phyloP scores from a whole-genome alignment of 2,329 filamentous ascomycete species.

The Cordyceps javanica region DNA sequence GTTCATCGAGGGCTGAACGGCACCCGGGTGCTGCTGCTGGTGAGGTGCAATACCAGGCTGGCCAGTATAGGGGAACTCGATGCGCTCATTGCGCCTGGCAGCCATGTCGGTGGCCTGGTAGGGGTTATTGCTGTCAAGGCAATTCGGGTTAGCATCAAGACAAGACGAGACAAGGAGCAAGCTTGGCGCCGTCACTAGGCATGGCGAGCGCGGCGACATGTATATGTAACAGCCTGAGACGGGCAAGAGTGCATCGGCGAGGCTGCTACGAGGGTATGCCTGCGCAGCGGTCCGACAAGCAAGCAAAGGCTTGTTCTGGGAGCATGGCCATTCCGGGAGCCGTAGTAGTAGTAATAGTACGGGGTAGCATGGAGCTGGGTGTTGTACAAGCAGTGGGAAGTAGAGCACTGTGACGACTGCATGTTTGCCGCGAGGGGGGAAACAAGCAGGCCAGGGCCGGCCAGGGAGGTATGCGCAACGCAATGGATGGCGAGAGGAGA shows the following conservation, averaged over 20 bases:
- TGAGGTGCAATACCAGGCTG: constrained; percentile 33
- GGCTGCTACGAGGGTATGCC: neutral
- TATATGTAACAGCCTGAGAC: neutral
- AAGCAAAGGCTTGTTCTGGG: neutral
- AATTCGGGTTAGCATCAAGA: neutral
- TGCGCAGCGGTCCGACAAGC: neutral
- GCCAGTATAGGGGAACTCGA: constrained; percentile 36
- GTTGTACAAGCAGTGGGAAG: neutral
- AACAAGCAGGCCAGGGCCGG: neutral
- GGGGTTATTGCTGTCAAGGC: constrained; percentile 32
- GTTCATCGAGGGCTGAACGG: constrained; percentile 38
- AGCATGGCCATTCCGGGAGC: neutral
- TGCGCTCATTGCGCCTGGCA: constrained; percentile 32
- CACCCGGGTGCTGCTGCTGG: constrained; percentile 29
- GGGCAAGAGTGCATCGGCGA: neutral
- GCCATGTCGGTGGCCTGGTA: constrained; percentile 46
- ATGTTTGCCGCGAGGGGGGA: constrained; percentile 7
- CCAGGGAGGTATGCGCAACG: neutral
- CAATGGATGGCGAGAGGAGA: neutral
- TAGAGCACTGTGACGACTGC: neutral
- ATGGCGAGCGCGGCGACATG: neutral
- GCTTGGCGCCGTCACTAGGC: neutral
- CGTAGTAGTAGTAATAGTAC: no score
- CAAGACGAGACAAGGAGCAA: neutral
- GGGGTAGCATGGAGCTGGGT: neutral